These are phyloP conservation scores for Yamadazyma aaseri DNA, from an alignment of 1,139 yeast genomes.

Conservation along the genomic window DNA sequence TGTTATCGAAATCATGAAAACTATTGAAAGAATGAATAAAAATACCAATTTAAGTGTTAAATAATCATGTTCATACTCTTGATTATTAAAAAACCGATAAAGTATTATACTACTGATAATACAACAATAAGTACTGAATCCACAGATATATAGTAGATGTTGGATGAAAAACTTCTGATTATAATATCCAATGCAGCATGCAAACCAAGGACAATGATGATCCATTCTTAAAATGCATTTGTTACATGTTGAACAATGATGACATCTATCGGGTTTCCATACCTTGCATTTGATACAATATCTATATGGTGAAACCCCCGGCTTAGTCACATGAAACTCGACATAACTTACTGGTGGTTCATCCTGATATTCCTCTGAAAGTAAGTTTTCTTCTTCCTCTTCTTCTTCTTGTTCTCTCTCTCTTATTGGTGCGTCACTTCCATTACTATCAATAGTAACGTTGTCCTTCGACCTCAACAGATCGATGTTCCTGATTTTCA, in stretches of 20 bases:
- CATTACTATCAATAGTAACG: neutral
- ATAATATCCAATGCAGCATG: slow-evolving; percentile 70
- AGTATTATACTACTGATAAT: slow-evolving; percentile 40
- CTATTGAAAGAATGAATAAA: slow-evolving; percentile 55
- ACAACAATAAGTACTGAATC: slow-evolving; percentile 45
- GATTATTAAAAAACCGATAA: slow-evolving; percentile 49
- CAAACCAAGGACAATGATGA: slow-evolving; percentile 98
- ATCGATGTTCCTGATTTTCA: slow-evolving; percentile 18
- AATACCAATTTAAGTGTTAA: slow-evolving; percentile 63
- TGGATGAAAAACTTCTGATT: slow-evolving; percentile 46
- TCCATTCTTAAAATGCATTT: slow-evolving; percentile 77
- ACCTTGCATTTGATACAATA: slow-evolving; percentile 64
- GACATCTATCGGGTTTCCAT: slow-evolving; percentile 94
- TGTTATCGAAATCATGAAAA: slow-evolving; percentile 62
- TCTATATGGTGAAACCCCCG: slow-evolving; percentile 16
- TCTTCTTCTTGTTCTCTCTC: neutral
- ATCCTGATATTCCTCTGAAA: slow-evolving; percentile 4
- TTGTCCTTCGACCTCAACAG: slow-evolving; percentile 7
- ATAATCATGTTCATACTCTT: slow-evolving; percentile 31
- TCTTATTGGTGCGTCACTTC: neutral
- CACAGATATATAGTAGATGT: slow-evolving; percentile 57
- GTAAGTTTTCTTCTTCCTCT: neutral
- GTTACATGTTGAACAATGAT: slow-evolving; percentile 78
- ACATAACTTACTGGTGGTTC: slow-evolving; percentile 15
- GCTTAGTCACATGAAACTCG: slow-evolving; percentile 13